Conservation (phyloP, 2,329 filamentous ascomycete species). For the Ascochyta lentis region DNA sequence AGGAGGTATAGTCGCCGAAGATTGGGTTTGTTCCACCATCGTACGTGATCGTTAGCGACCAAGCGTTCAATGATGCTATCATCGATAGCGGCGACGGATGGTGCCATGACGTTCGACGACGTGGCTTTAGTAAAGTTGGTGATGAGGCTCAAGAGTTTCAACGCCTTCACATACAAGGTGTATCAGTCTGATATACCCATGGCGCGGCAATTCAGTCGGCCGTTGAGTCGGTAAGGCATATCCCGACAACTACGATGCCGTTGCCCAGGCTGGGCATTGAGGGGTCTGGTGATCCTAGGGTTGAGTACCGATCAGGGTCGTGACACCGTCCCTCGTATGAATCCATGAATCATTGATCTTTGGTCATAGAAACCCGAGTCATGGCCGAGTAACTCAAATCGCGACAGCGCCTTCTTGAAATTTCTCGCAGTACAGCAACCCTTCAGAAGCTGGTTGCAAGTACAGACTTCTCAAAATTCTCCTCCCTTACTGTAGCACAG, state of each 20-base stretch:
- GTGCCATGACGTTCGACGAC: slow-evolving; percentile 30
- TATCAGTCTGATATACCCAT: background rate
- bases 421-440: background rate
- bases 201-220: slow-evolving; percentile 9
- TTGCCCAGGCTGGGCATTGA: slow-evolving; percentile 32
- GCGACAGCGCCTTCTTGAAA: background rate
- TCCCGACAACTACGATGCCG: slow-evolving; percentile 11
- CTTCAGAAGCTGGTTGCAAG: background rate
- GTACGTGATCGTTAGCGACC: slow-evolving; percentile 48
- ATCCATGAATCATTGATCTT: background rate
- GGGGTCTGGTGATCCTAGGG: slow-evolving; percentile 19
- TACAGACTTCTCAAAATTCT: accelerated
- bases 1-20: slow-evolving; percentile 63
- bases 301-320: background rate
- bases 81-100: slow-evolving; percentile 22
- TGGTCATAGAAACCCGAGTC: background rate
- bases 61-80: slow-evolving; percentile 43
- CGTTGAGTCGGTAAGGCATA: slow-evolving; percentile 3
- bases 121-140: background rate
- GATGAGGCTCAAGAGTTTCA: background rate
- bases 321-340: background rate
- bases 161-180: background rate
- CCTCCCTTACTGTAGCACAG: background rate
- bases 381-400: background rate
- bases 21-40: slow-evolving; percentile 67